Evolutionary conservation across 805 yeast genomes (phyloP).

Genomic region (Metschnikowia koreensis): DNA sequence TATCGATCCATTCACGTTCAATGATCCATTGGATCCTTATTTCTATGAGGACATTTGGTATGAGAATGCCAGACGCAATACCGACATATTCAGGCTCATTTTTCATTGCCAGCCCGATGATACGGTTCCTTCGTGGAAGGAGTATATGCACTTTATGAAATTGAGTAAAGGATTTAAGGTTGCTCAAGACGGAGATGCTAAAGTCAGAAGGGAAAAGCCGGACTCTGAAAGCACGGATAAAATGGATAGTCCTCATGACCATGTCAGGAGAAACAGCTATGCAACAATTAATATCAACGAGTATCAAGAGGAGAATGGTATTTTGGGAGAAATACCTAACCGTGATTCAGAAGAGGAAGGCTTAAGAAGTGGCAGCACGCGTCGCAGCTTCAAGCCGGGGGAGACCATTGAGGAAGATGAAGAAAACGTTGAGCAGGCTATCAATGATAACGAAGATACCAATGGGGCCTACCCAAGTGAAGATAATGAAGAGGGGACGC

Average conservation of each 20-base stretch:
- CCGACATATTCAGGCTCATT: conserved; percentile 74
- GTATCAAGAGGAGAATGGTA: conserved; percentile 33
- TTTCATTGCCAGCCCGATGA: conserved; percentile 97
- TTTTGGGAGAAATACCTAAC: conserved; percentile 6
- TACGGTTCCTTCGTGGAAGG: conserved; percentile 84
- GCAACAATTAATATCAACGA: conserved; percentile 29
- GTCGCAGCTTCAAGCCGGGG: conserved; percentile 6
- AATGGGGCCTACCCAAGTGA: background rate
- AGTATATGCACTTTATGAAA: conserved; percentile 70
- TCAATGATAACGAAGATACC: conserved; percentile 3
- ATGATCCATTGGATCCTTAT: conserved; percentile 79
- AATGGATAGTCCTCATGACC: conserved; percentile 13
- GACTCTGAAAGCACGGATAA: conserved; percentile 16
- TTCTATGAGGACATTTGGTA: conserved; percentile 87
- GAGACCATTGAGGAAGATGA: conserved; percentile 14
- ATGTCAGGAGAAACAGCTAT: conserved; percentile 17
- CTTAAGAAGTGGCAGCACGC: background rate
- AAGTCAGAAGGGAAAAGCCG: conserved; percentile 22
- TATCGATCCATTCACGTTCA: conserved; percentile 85
- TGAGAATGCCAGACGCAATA: conserved; percentile 78
- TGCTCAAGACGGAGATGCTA: conserved; percentile 38
- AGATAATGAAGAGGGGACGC: background rate
- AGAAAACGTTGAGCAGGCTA: conserved; percentile 13
- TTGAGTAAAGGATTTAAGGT: conserved; percentile 55
- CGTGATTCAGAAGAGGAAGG: conserved; percentile 1